Base-by-base conservation (phyloP, 306 rosid genomes). In the Pachyrhizus erosus region DNA sequence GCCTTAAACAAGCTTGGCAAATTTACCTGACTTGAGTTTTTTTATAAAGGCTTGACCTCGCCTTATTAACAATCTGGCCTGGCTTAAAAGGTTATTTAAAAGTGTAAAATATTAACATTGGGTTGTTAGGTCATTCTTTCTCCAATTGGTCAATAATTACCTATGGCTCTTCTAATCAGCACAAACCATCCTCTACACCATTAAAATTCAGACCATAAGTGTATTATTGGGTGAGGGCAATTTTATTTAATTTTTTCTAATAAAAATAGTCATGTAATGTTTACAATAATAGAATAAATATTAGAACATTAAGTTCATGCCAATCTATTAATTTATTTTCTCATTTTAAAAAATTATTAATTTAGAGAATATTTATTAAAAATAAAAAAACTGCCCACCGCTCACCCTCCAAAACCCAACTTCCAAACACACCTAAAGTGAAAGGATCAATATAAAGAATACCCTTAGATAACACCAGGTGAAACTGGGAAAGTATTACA, bases 361-460 rank as follows among this genome's bases (percentile, higher is more conserved):
- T 5, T 6, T 0, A 52, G 58, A 48, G 8, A 52, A 49, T 49
- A 49, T 15, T 18, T 52, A 52, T 18, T 52, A n/a, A n/a, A 48
- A 17, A n/a, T 43, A n/a, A 52, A n/a, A 52, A 52, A 52, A 7
- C 24, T 52, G 58, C 58, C 23, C 24, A 2, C 9, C 8, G 11
- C 11, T n/a, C 58, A 23, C 58, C 58, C 24, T 52, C 24, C 24
- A 52, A 52, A 52, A 52, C 24, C 58, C 58, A n/a, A 52, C 23
- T 52, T n/a, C 58, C 24, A 52, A 52, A 52, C 58, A 52, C 11
- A 71, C 66, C 57, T 51, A 48, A 33, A 72, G 67, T 31, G 27
- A 34, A 23, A 81, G 12, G 33, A 37, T 71, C 17, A 17, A 24
- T n/a, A 48, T 20, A 21, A 45, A 34, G 33, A 77, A 81, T 58